phyloP scores from a whole-genome alignment of 495 filamentous ascomycete species.

The Talaromyces stipitatus region DNA sequence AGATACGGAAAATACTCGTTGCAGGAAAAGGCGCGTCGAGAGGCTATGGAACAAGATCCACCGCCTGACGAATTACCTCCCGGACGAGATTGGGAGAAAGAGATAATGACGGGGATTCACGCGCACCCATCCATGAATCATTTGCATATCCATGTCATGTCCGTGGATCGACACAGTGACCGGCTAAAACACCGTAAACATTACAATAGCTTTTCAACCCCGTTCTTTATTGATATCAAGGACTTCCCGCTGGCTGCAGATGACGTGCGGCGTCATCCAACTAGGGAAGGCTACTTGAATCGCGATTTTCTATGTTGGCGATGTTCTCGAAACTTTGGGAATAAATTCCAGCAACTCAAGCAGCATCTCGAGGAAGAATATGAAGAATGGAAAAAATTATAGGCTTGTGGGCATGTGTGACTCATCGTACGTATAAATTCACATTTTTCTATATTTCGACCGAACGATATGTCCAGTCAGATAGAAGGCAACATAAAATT shows the following conservation, averaged over 20 bases:
- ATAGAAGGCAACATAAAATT: background rate
- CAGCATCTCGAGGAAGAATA: constrained; percentile 76
- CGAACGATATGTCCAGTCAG: background rate
- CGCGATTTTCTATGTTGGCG: constrained; percentile 74
- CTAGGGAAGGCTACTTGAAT: constrained; percentile 47
- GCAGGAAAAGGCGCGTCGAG: constrained; percentile 48
- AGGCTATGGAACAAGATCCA: constrained; percentile 41
- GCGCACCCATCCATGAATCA: constrained; percentile 87
- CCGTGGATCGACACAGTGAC: constrained; percentile 61
- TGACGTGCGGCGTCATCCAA: constrained; percentile 51
- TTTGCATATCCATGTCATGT: constrained; percentile 83
- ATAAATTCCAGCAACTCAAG: constrained; percentile 65
- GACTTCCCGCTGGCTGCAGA: constrained; percentile 66
- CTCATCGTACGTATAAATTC: background rate
- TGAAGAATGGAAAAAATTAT: constrained; percentile 70
- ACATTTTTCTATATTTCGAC: background rate
- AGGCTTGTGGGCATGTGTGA: background rate
- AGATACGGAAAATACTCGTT: constrained; percentile 56
- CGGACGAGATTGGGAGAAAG: constrained; percentile 72
- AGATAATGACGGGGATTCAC: constrained; percentile 74
- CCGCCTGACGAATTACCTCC: constrained; percentile 47
- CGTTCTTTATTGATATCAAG: constrained; percentile 76
- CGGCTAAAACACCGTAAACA: constrained; percentile 75
- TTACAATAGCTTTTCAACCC: constrained; percentile 84
- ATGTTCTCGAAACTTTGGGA: constrained; percentile 67